phyloP scores from a whole-genome alignment of 23 red algal species.

The Pyropia yezoensis region DNA sequence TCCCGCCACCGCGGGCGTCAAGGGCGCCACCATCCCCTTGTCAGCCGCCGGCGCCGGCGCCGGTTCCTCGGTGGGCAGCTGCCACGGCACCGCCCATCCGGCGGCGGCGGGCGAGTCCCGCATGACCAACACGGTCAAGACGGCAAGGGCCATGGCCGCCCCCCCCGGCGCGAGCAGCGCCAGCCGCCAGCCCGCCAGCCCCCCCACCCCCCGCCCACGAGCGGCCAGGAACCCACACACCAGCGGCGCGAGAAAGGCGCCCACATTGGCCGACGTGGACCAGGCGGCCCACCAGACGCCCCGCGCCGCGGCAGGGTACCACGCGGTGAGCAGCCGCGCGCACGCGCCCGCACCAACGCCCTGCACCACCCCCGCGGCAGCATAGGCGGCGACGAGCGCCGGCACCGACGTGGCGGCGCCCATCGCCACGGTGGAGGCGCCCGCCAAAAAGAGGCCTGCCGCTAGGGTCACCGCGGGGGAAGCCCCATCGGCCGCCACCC shows the following conservation, averaged over 20 bases:
- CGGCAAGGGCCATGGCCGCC: background rate
- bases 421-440: slow-evolving; percentile 53
- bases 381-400: slow-evolving; percentile 46
- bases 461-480: slow-evolving; percentile 25
- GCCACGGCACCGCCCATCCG: slow-evolving; percentile 18
- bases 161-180: background rate
- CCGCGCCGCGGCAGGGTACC: slow-evolving; percentile 40
- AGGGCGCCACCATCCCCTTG: background rate
- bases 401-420: slow-evolving; percentile 22
- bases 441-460: slow-evolving; percentile 47
- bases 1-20: background rate
- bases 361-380: slow-evolving; percentile 61
- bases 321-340: slow-evolving; percentile 57
- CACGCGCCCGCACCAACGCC: slow-evolving; percentile 69
- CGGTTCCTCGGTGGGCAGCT: slow-evolving; percentile 3
- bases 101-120: background rate
- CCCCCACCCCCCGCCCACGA: no score
- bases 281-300: slow-evolving; percentile 72
- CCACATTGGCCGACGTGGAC: slow-evolving; percentile 68
- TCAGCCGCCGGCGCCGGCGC: background rate
- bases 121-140: background rate
- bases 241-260: slow-evolving; percentile 68
- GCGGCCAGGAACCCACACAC: slow-evolving; percentile 43
- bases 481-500: slow-evolving; percentile 43
- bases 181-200: no score